Evolutionary conservation across 1,139 yeast species (phyloP).

Genomic region (Ogataea hybrid): DNA sequence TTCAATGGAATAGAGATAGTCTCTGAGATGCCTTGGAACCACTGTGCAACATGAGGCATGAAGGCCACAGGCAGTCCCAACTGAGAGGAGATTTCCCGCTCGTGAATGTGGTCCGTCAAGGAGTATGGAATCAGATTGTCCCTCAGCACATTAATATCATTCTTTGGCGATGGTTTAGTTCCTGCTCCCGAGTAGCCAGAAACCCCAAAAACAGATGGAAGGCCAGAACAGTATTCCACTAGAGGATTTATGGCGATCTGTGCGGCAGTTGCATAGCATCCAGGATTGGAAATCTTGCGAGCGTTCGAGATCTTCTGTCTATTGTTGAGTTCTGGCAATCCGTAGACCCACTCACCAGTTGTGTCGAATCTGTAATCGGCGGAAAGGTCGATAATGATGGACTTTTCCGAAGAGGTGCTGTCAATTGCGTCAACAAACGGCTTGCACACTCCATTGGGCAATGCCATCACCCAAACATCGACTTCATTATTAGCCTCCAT

Average conservation of each 20-base stretch:
- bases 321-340: constrained; percentile 79
- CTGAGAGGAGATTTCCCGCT: constrained; percentile 82
- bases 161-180: constrained; percentile 96
- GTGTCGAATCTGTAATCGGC: constrained; percentile 96
- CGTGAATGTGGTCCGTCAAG: constrained; percentile 94
- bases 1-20: constrained; percentile 89
- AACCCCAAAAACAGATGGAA: constrained; percentile 88
- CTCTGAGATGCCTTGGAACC: constrained; percentile 98
- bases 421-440: constrained; percentile 96
- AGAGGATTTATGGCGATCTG: constrained; percentile 92
- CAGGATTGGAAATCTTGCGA: constrained; percentile 89
- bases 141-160: constrained; percentile 68
- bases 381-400: constrained; percentile 86
- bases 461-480: constrained; percentile 98
- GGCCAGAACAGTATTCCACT: constrained; percentile 53
- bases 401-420: constrained; percentile 52
- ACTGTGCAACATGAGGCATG: constrained; percentile 96
- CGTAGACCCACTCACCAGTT: constrained; percentile 87
- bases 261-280: constrained; percentile 98
- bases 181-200: constrained; percentile 99
- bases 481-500: constrained; percentile 76
- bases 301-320: constrained; percentile 70
- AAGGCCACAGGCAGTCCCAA: constrained; percentile 81
- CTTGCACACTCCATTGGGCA: constrained; percentile 96
- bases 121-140: constrained; percentile 94